Percentiles rank a stretch among this genome's conserved stretches.
These are phyloP conservation scores for Thielaviopsis musarum DNA, from an alignment of 2,329 filamentous ascomycete genomes.

Conservation along the genomic window DNA sequence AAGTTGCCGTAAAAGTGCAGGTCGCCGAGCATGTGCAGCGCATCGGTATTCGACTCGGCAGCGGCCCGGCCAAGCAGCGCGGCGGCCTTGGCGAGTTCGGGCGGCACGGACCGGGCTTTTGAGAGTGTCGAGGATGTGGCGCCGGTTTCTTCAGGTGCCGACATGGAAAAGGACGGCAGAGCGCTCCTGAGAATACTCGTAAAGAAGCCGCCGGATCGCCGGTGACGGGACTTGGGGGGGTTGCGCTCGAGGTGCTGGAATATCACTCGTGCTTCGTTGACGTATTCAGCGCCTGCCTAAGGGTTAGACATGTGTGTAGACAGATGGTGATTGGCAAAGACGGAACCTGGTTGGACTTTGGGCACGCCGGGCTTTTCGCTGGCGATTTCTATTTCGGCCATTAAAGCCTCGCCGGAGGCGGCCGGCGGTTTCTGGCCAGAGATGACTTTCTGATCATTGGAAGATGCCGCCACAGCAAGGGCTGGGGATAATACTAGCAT, in stretches of 20 bases:
- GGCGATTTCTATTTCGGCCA: neutral
- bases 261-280: slow-evolving; percentile 9
- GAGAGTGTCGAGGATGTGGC: neutral
- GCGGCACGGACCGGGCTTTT: neutral
- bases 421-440: neutral
- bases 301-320: neutral
- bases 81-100: slow-evolving; percentile 26
- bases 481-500: neutral
- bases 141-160: slow-evolving; percentile 1
- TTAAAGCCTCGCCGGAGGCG: neutral
- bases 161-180: slow-evolving; percentile 10
- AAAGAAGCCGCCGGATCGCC: slow-evolving; percentile 4
- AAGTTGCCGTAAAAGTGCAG: slow-evolving; percentile 97
- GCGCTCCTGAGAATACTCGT: neutral
- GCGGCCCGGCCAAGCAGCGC: slow-evolving; percentile 35
- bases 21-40: slow-evolving; percentile 75
- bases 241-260: slow-evolving; percentile 5
- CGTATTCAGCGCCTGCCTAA: slow-evolving; percentile 4
- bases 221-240: neutral
- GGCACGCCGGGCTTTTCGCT: neutral
- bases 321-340: neutral
- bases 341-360: neutral
- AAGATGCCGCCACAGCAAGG: neutral
- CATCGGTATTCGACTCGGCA: slow-evolving; percentile 53
- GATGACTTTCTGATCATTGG: neutral